Evolutionary conservation across 805 yeast species (phyloP), one percentile per base, ranked within the genome.

Genomic region (Candida bentonensis): DNA sequence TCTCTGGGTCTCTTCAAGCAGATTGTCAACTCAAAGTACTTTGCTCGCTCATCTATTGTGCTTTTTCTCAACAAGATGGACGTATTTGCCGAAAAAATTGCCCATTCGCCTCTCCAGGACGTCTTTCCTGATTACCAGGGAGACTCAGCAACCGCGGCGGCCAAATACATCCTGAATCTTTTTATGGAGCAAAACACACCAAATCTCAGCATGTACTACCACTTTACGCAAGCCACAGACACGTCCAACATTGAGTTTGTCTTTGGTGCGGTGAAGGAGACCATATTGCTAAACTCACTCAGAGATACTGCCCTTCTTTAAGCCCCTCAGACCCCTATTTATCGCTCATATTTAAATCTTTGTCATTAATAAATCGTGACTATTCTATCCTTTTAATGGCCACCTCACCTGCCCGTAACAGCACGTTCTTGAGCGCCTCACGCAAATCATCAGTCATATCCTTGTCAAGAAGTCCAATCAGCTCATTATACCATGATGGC

Each of bases 21-120:
- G 1, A 88, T 88, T 41, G 87, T 86, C 36, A 88, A 88, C 62
- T 82, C 94, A 7, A 74, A 89, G 59, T 88, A 96, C 96, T 88
- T 88, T 61, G 72, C 84, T 33, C 70, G 94, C 51, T 82, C 94
- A 5, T 81, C 95, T 0, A 76, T 88, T 41, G 89, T 88, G 22
- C 65, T 88, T 39, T 88, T 88, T 59, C 71, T 88, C 56, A 88
- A 88, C 63, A 88, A 88, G 61, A 83, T 88, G 49, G 96, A 88
- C 63, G 76, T 88, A 0, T 85, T 88, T 58, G 85, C 88, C 34
- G 88, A 84, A 53, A 88, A 88, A 59, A 63, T 88, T 44, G 82
- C 84, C 21, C 71, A 73, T 48, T 82, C 89, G 15, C 95, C 96
- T 1, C 62, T 87, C 47, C 88, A 82, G 55, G 73, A 74, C 23